Base-by-base conservation (phyloP, 108 stramenopile genomes). In the Skeletonema costatum region DNA sequence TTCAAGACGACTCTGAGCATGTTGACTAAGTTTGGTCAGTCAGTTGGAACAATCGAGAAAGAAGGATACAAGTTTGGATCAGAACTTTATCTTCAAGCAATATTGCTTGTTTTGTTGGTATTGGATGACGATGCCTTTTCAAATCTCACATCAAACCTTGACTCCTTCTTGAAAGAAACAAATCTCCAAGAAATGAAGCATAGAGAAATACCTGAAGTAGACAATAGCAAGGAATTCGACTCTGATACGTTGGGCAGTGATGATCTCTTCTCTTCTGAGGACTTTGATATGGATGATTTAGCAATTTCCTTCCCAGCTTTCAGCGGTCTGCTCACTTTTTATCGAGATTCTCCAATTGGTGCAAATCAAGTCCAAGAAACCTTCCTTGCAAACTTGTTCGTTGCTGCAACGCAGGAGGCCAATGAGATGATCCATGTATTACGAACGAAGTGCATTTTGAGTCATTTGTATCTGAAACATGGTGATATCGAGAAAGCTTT, bases 11-110 rank as follows among this genome's bases (percentile, higher is more conserved):
- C 48, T 59, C 68, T 74, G 12, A 70, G 29, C 6, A 70, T 74
- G 73, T 30, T 74, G 50, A 70, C 35, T 14, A 74, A 74, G 29
- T 74, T 74, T 69, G 73, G 69, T 61, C 73, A 74, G 35, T 74
- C 73, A 35, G 69, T 74, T 29, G 73, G 73, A 68, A 74, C 69
- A 14, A 74, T 74, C 29, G 73, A 74, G 17, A 31, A 74, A 5
- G 73, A 74, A 31, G 73, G 73, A 29, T 74, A 70, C 32, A n/a
- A 32, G 60, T 60, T 70, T 70, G 73, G 68, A 59, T 69, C 73
- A 4, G 69, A 74, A 30, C 68, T 74, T 32, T 74, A 70, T 68
- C 68, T 17, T 14, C 68, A 74, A 25, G 73, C 69, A 9, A 70
- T 74, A 17, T 60, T 69, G 30, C 32, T 74, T 30, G 58, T 70